Base-by-base conservation (phyloP, 2,329 filamentous ascomycete species). In the Juglanconis juglandina region DNA sequence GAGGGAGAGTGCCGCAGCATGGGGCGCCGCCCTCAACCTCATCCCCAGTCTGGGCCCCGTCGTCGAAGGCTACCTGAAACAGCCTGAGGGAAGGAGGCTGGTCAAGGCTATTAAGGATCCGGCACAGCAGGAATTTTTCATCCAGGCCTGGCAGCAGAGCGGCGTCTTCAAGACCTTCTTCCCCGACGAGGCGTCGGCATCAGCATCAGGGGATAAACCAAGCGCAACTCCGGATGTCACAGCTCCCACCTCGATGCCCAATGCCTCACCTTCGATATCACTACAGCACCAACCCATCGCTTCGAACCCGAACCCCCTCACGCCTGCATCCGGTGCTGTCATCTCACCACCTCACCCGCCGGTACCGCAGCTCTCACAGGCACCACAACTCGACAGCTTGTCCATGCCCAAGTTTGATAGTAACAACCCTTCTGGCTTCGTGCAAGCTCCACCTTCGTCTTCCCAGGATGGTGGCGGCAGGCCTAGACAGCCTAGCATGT, bases 1-100 rank as follows among this genome's bases (percentile, higher is more conserved):
- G 68, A 70, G 72, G 34, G 73, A 75, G 65, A 75, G 72, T 48
- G 73, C 73, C 34, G 73, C 73, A 4, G 73, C 73, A 9, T 75
- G 73, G 73, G 73, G 73, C 3, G 73, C 70, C 9, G 72, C 72
- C 1, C 65, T 75, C 13, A 70, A 66, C 46, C 67, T 73, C 62
- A 74, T 75, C 24, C 73, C 73, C 5, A 70, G 71, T 35, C 66
- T 75, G 13, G 72, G 71, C 14, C 69, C 72, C 41, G 68, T 74
- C 5, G 71, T 75, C 44, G 72, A 75, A 60, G 72, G 70, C 60
- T 72, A 74, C 52, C 64, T 75, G 24, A 65, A 66, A 7, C 69
- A 69, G 37, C 67, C 68, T 24, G 65, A 70, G 51, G 72, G 72
- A 35, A 67, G 66, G 30, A 63, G 65, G 30, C 64, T 74, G 34